phyloP scores from a whole-genome alignment of 441 rosid species.

The Lagerstroemia fauriei region DNA sequence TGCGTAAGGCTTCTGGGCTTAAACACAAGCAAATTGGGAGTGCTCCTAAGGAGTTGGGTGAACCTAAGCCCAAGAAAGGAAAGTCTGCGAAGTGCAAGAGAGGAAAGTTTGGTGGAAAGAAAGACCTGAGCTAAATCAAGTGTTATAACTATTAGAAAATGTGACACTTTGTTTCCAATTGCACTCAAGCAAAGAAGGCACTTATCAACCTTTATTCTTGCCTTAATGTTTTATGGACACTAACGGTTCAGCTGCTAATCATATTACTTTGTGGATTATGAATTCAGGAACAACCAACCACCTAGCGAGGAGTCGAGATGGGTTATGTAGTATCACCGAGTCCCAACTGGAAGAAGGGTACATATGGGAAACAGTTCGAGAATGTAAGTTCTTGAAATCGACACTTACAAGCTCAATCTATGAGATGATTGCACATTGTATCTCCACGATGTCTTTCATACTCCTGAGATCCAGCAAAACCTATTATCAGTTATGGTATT shows the following conservation, averaged over 20 bases:
- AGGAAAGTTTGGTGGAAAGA: not conserved
- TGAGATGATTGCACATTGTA: too few relatives aligned
- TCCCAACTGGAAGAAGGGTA: too few relatives aligned
- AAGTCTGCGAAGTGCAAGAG: not conserved
- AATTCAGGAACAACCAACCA: constrained; percentile 12
- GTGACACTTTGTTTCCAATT: too few relatives aligned
- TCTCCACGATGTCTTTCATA: too few relatives aligned
- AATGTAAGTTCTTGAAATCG: too few relatives aligned
- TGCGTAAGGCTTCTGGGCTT: not conserved
- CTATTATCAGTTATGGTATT: too few relatives aligned
- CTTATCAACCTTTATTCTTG: too few relatives aligned
- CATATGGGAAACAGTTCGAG: too few relatives aligned
- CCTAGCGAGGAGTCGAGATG: not conserved
- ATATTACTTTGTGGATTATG: constrained; percentile 11
- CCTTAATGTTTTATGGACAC: not conserved
- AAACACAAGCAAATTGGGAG: not conserved
- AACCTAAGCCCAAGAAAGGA: not conserved
- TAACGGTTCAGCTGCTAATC: not conserved
- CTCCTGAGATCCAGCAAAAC: too few relatives aligned
- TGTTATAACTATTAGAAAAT: not conserved
- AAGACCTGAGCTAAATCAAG: not conserved
- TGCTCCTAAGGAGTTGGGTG: not conserved
- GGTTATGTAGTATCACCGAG: not conserved
- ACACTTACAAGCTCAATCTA: too few relatives aligned
- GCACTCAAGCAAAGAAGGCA: too few relatives aligned